Base-by-base conservation (phyloP, 2,329 filamentous ascomycete species). In the Phyllosticta paracitricarpa region DNA sequence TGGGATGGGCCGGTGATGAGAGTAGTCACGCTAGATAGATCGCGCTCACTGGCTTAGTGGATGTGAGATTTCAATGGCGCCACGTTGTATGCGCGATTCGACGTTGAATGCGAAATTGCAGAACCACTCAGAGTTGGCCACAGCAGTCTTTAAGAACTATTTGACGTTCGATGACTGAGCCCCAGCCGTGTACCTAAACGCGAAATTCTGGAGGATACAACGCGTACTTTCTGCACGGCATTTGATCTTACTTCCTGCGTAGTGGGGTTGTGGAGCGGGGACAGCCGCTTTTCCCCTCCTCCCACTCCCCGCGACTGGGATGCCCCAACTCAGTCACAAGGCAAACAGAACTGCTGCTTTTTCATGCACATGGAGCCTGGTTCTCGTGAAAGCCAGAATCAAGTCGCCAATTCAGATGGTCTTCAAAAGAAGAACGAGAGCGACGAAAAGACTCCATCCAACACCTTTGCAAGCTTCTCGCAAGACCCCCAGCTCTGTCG, bases 1-100 rank as follows among this genome's bases (percentile, higher is more conserved):
- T 33, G 14, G 2, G 9, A 33, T 57, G 54, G 26, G 1, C 69
- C 68, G 1, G 68, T 62, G 2, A 72, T 68, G 17, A 72, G 62
- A 4, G 66, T 69, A 2, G 65, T 67, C 4, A 71, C 67, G 33
- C 64, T 67, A 3, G 69, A 72, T 6, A 72, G 67, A 10, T 70
- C 70, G 51, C 66, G 68, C 28, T 67, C 62, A 22, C 62, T 65
- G 26, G 68, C 65, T 22, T 54, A 25, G 33, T 59, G 58, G 58
- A 54, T 52, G 7, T 55, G 24, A 2, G 58, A 55, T 22, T 59
- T 33, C 26, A 59, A 33, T 22, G 19, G 19, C 6, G 58, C 28
- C 58, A 59, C 55, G 51, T n/a, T 55, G 5, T 19, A 24, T 53
- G 30, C n/a, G n/a, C n/a, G 19, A n/a, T 4, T 12, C 10, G 33